Base-by-base conservation (phyloP, 192 early-diverging fungal species). In the Backusella morwellensis region DNA sequence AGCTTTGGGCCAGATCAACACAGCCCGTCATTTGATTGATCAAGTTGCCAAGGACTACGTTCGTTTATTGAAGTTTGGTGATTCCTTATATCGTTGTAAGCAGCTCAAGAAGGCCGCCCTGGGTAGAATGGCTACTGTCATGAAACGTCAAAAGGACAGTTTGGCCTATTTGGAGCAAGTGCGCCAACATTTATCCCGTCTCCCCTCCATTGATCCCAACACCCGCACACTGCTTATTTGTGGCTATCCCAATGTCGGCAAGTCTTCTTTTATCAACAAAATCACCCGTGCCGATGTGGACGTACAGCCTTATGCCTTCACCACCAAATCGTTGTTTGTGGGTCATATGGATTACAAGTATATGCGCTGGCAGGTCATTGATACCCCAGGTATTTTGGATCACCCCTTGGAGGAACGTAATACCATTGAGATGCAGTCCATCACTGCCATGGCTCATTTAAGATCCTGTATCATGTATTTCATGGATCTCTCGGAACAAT, bases 331-430 rank as follows among this genome's bases (percentile, higher is more conserved):
- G 35, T 88, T 99, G 78, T 99, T 99, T 87, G 98, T 99, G 35
- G 98, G 98, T 40, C 98, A 99, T 82, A 99, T 99, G 98, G 97
- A 99, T 87, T 98, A 98, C 92, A 97, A 96, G 85, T 97, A 99
- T 85, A 88, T 98, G 85, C 88, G 97, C 80, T 99, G 98, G 98
- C 98, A 99, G 85, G 98, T 99, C 14, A 99, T 99, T 71, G 98
- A 99, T 84, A 99, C 98, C 47, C 98, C 98, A 35, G 98, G 98
- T 72, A 98, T 99, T 82, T 89, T 99, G 54, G 98, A 99, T 86
- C 98, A 98, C 82, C 97, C 98, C 36, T 89, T 99, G 70, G 98
- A 99, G 88, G 92, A 99, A 79, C 91, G 97, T 78, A 99, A 99
- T 87, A 98, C 97, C 38, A 99, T 99, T 77, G 98, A 99, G 86